Evolutionary conservation across 1,284 basidiomycete genomes (phyloP).

Genomic region (Rhizoctonia solani): DNA sequence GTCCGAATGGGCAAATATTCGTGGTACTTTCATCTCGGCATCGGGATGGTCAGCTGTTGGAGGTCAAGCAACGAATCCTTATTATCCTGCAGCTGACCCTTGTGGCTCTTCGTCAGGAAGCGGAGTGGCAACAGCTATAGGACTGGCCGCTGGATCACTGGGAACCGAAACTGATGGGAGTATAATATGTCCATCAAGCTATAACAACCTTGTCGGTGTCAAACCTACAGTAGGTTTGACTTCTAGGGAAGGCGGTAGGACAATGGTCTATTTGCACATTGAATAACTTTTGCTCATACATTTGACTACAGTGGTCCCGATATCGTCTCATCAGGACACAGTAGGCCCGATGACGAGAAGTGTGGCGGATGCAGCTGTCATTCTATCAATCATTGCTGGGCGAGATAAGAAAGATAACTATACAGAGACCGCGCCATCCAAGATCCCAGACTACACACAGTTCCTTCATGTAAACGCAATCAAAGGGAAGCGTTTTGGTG

Average conservation of each 20-base stretch:
- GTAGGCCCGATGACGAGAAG: conserved; percentile 65
- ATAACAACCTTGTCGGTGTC: conserved; percentile 59
- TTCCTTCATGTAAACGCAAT: conserved; percentile 57
- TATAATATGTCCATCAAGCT: conserved; percentile 56
- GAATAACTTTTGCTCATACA: too few relatives aligned
- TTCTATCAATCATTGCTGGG: conserved; percentile 62
- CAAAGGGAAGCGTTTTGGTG: conserved; percentile 61
- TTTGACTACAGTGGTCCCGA: conserved; percentile 68
- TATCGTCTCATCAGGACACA: conserved; percentile 65
- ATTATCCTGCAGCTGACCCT: conserved; percentile 63
- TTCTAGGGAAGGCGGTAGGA: conserved; percentile 61
- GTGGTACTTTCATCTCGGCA: conserved; percentile 59
- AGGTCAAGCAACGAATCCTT: conserved; percentile 64
- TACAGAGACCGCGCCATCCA: conserved; percentile 61
- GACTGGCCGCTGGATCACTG: conserved; percentile 50
- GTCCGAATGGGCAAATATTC: conserved; percentile 64
- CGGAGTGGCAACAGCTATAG: conserved; percentile 64
- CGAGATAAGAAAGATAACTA: conserved; percentile 61
- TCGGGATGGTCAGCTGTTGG: conserved; percentile 70
- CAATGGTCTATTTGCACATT: not conserved
- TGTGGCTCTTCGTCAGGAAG: conserved; percentile 70
- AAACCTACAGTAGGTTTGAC: conserved; percentile 66
- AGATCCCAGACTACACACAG: conserved; percentile 59
- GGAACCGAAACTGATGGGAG: conserved; percentile 51
- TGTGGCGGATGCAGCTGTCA: conserved; percentile 61